phyloP scores from a whole-genome alignment of 2,329 filamentous ascomycete species.

The Cladosporium phlei region DNA sequence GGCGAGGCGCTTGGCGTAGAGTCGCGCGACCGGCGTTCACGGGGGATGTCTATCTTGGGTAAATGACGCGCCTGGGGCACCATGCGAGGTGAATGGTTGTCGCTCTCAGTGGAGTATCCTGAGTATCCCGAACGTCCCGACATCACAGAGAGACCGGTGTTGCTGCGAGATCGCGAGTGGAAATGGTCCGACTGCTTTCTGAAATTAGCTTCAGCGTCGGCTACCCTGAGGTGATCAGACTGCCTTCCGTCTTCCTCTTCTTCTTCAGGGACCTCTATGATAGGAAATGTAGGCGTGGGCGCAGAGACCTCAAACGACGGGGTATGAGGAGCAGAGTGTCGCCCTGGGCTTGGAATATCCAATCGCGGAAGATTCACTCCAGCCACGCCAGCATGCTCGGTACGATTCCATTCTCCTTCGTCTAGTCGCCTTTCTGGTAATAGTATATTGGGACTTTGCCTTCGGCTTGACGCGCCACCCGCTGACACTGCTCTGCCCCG shows the following conservation, averaged over 20 bases:
- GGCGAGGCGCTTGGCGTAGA: constrained; percentile 49
- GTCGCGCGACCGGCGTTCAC: constrained; percentile 26
- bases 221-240: constrained; percentile 6
- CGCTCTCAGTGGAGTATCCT: constrained; percentile 1
- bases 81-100: constrained; percentile 18
- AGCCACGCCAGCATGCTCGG: constrained; percentile 3
- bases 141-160: background rate
- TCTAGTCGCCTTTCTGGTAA: background rate
- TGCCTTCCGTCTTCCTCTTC: background rate
- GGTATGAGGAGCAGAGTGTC: constrained; percentile 8
- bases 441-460: constrained; percentile 36
- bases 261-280: constrained; percentile 5
- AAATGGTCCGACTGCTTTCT: constrained; percentile 5
- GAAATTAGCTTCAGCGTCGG: background rate
- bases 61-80: constrained; percentile 32
- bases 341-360: constrained; percentile 4
- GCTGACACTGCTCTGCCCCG: constrained; percentile 51
- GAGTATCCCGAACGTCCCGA: background rate
- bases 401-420: background rate
- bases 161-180: constrained; percentile 3
- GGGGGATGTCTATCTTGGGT: constrained; percentile 40
- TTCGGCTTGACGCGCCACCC: constrained; percentile 50
- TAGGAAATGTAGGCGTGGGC: constrained; percentile 7
- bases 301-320: constrained; percentile 9
- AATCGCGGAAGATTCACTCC: constrained; percentile 5